Evolutionary conservation across 495 filamentous ascomycete genomes (phyloP).

Genomic region (Talaromyces thailandensis): DNA sequence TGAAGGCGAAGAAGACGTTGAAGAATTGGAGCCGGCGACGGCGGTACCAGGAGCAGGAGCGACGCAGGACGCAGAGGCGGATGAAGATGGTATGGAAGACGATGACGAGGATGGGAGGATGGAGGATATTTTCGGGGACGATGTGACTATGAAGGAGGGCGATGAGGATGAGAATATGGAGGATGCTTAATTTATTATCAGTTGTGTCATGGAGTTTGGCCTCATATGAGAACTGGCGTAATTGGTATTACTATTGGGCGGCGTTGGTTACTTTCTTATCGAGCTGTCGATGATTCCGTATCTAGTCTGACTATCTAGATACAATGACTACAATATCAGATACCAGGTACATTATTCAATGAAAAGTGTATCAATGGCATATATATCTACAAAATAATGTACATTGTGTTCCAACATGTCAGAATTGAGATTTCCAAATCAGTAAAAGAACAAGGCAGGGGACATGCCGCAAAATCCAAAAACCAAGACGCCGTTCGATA

Average conservation of each 20-base stretch:
- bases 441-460: neutral
- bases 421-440: neutral
- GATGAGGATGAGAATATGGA: slow-evolving; percentile 40
- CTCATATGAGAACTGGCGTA: neutral
- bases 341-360: neutral
- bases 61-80: slow-evolving; percentile 11
- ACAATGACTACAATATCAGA: neutral
- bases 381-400: slow-evolving; percentile 2
- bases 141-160: slow-evolving; percentile 38
- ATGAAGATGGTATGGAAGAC: slow-evolving; percentile 29
- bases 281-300: neutral
- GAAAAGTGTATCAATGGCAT: neutral
- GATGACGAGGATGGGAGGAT: slow-evolving; percentile 49
- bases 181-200: slow-evolving; percentile 24
- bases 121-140: slow-evolving; percentile 50
- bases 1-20: slow-evolving; percentile 46
- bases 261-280: slow-evolving; percentile 8
- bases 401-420: neutral
- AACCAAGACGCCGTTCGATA: slow-evolving; percentile 1
- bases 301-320: neutral
- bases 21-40: slow-evolving; percentile 16
- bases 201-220: neutral
- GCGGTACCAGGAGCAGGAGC: slow-evolving; percentile 14
- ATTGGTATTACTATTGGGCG: slow-evolving; percentile 1
- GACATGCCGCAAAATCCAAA: neutral